Evolutionary conservation across 2,329 filamentous ascomycete species (phyloP).

Genomic region (Penicillium sp.): DNA sequence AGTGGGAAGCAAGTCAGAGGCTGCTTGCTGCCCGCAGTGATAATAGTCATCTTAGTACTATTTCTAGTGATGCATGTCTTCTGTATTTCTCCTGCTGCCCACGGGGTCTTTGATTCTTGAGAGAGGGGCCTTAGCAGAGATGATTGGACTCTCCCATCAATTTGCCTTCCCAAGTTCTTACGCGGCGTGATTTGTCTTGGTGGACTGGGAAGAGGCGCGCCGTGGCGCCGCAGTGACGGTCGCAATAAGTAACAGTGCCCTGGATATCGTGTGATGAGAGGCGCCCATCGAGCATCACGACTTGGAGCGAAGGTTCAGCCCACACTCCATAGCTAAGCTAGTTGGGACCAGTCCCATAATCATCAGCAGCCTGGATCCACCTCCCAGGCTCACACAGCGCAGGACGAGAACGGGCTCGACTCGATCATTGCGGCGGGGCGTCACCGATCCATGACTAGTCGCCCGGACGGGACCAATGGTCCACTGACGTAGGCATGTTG

Average conservation of each 20-base stretch:
- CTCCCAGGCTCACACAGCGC: not conserved
- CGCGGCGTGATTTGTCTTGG: not conserved
- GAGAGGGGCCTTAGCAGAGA: not conserved
- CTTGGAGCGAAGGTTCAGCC: slow-evolving; percentile 16
- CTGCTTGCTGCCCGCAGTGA: not conserved
- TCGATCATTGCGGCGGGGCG: slow-evolving; percentile 31
- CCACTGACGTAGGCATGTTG: slow-evolving; percentile 20
- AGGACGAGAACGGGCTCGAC: slow-evolving; percentile 26
- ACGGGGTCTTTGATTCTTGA: not conserved
- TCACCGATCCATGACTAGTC: slow-evolving; percentile 33
- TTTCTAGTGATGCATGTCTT: not conserved
- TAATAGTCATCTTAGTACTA: not conserved
- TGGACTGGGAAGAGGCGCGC: not conserved
- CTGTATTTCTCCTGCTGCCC: not conserved
- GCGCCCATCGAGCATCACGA: slow-evolving; percentile 6
- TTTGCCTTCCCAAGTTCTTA: not conserved
- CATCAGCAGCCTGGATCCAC: slow-evolving; percentile 11
- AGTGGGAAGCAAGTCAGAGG: slow-evolving; percentile 5
- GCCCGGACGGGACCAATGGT: slow-evolving; percentile 25
- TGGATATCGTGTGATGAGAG: not conserved
- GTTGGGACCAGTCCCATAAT: slow-evolving; percentile 5
- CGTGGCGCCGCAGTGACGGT: not conserved
- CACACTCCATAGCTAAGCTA: slow-evolving; percentile 11
- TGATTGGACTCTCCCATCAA: not conserved
- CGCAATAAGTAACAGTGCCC: not conserved